A percentile compares a stretch with the other conserved stretches of the same genome.
phyloP scores from a whole-genome alignment of 768 basidiomycete genomes.

The Hemileccinum rubropunctum region DNA sequence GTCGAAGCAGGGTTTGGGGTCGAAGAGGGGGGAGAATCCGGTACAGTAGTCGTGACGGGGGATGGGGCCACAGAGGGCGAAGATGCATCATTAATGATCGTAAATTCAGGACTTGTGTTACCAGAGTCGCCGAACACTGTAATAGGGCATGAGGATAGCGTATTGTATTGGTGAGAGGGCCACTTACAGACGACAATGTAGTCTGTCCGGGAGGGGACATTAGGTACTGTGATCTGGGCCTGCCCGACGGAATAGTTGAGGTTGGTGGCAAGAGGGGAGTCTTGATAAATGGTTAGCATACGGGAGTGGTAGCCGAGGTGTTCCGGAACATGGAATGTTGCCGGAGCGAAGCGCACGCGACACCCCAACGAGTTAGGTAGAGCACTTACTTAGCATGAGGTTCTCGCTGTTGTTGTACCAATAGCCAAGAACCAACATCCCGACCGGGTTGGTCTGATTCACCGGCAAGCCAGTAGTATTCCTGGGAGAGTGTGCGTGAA shows the following conservation, averaged over 20 bases:
- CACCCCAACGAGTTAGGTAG: neutral
- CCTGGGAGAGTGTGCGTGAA: constrained; percentile 30
- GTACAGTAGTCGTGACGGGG: neutral
- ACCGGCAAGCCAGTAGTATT: constrained; percentile 22
- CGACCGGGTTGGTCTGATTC: constrained; percentile 29
- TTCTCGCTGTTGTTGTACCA: constrained; percentile 28
- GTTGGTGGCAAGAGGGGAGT: constrained; percentile 35
- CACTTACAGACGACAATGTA: constrained; percentile 40
- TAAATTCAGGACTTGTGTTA: constrained; percentile 39
- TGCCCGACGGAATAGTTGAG: constrained; percentile 32
- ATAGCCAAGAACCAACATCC: constrained; percentile 31
- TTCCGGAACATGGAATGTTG: neutral
- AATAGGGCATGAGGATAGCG: neutral
- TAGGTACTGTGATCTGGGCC: constrained; percentile 34
- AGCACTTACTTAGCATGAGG: constrained; percentile 28
- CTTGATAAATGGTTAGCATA: constrained; percentile 17
- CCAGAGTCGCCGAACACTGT: constrained; percentile 42
- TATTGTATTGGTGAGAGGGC: no score
- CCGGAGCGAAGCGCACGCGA: neutral
- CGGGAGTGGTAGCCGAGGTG: neutral
- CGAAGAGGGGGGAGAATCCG: neutral
- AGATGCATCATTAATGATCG: constrained; percentile 56
- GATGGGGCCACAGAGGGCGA: constrained; percentile 26
- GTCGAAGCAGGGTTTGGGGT: no score
- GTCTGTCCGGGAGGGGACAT: constrained; percentile 28